A percentile compares a stretch with the other conserved stretches of the same genome.
phyloP scores from a whole-genome alignment of 345 rosid genomes.

The Durio zibethinus region DNA sequence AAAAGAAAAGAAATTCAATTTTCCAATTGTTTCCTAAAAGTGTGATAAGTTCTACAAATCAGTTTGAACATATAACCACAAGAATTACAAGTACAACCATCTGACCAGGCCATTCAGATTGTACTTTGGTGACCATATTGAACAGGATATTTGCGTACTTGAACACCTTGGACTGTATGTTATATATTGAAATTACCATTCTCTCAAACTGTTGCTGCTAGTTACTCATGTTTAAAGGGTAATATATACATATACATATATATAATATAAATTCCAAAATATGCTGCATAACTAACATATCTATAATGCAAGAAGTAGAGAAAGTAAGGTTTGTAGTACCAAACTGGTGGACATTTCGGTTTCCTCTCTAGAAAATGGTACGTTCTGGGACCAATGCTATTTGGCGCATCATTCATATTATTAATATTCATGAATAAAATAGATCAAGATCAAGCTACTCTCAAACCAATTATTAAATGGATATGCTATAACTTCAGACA shows the following conservation, averaged over 20 bases:
- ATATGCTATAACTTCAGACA: not conserved
- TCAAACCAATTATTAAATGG: not conserved
- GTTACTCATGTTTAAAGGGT: not conserved
- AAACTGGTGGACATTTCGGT: not conserved
- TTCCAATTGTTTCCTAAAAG: not conserved
- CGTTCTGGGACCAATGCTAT: not conserved
- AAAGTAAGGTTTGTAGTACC: not conserved
- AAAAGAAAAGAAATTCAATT: not conserved
- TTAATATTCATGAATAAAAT: not conserved
- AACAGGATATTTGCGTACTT: not conserved
- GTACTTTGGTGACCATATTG: not conserved
- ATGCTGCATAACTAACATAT: not conserved
- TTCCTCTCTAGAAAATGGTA: not conserved
- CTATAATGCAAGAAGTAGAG: not conserved
- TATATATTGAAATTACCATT: not conserved
- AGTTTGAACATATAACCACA: not conserved
- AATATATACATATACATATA: too few relatives aligned
- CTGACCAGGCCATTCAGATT: not conserved
- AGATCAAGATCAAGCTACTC: not conserved
- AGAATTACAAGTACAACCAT: not conserved
- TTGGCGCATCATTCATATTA: not conserved
- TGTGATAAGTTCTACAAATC: not conserved
- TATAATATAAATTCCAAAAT: not conserved
- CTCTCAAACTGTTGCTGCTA: not conserved
- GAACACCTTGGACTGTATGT: not conserved